Evolutionary conservation across 2,329 filamentous ascomycete species (phyloP), one percentile per base, ranked within the genome.

Genomic region (Verruconis gallopava): DNA sequence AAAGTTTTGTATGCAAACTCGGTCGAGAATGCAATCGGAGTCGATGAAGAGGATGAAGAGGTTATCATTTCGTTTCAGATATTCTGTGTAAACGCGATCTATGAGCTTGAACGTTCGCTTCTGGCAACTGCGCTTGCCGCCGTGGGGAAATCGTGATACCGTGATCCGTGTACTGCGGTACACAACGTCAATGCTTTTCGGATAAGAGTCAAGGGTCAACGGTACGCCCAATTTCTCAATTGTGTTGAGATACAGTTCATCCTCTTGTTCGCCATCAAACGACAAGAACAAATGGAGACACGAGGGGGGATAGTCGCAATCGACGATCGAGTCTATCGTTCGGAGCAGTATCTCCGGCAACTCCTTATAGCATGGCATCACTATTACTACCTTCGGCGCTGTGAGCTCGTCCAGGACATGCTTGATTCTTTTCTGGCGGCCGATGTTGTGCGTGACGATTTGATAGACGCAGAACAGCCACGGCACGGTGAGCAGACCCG

Each of bases 321-420:
- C 82, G 40, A 94, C 85, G 22, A 96, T 79, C 0, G 89, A 95
- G 62, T 95, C 79, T 51, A 95, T 72, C 3, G 89, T 91, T 37
- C 81, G 82, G 43, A 95, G 69, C 37, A 96, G 71, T 11, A 93
- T 72, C 1, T 84, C 81, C 0, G 85, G 84, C 21, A 86, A 78
- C 56, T 96, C 91, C 55, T 91, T 85, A 66, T 94, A 96, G 55
- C 88, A 93, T 3, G 89, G 91, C 86, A 96, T 95, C 45, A 96
- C 81, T 46, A 96, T 82, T 48, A 95, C 85, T 13, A 93, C 82
- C 61, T 96, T 96, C 2, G 89, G 91, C 0, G 91, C 88, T 1
- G 80, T 86, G 2, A 75, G 66, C 55, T 93, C 85, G 57, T 94
- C 85, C 39, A 95, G 71, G 1, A 85, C 76, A 48, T 84, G 75